phyloP scores from a whole-genome alignment of 192 early-diverging fungal genomes.

The Gigaspora rosea region DNA sequence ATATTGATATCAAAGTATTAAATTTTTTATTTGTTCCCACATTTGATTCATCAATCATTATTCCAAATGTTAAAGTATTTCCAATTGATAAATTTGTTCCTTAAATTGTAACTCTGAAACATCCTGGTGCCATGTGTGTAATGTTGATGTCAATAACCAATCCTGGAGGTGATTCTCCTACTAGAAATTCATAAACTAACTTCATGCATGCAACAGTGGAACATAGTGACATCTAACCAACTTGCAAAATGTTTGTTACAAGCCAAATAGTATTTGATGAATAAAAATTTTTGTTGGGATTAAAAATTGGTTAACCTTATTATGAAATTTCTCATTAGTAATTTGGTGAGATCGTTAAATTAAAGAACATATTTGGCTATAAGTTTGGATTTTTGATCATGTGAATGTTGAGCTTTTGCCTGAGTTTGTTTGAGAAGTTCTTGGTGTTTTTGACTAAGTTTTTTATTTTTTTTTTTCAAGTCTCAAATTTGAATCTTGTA shows the following conservation, averaged over 20 bases:
- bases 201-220: neutral
- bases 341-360: neutral
- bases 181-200: constrained; percentile 13
- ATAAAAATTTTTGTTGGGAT: neutral
- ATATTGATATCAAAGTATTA: constrained; percentile 2
- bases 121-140: neutral
- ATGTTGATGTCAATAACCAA: neutral
- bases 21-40: neutral
- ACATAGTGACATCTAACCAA: neutral
- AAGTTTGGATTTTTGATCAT: constrained; percentile 5
- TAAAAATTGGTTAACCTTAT: neutral
- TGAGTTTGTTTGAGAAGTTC: neutral
- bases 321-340: neutral
- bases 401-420: neutral
- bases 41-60: constrained; percentile 3
- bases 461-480: neutral
- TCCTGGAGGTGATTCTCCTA: neutral
- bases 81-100: neutral
- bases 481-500: neutral
- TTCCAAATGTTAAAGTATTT: neutral
- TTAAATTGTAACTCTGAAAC: constrained; percentile 3
- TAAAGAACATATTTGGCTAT: neutral
- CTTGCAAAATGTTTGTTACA: neutral
- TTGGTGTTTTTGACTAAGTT: neutral
- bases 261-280: neutral